Conservation (phyloP, 2,329 filamentous ascomycete species). For the Paecilomyces niveus region DNA sequence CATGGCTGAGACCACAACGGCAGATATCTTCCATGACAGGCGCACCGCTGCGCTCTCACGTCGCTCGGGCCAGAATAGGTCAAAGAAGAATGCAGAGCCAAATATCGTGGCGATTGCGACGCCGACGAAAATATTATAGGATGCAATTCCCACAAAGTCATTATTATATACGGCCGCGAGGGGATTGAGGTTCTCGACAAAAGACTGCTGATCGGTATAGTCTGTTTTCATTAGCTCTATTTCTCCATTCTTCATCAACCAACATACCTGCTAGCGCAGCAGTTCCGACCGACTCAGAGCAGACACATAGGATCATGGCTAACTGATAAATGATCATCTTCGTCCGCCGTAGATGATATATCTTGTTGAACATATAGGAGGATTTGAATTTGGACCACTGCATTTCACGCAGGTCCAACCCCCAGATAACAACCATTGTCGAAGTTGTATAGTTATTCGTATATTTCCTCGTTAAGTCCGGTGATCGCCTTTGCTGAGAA, state of each 20-base stretch:
- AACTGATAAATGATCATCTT: conserved; percentile 56
- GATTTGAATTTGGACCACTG: conserved; percentile 53
- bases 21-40: conserved; percentile 49
- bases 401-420: conserved; percentile 50
- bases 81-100: conserved; percentile 55
- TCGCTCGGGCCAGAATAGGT: conserved; percentile 54
- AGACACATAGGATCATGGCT: conserved; percentile 52
- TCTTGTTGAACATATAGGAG: conserved; percentile 51
- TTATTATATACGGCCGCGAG: conserved; percentile 46
- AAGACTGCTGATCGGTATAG: conserved; percentile 49
- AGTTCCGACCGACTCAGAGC: conserved; percentile 51
- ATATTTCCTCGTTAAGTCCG: not conserved
- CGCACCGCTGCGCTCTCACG: conserved; percentile 43
- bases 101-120: conserved; percentile 53
- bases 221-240: conserved; percentile 24
- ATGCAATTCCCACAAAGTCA: conserved; percentile 48
- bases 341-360: conserved; percentile 49
- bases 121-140: conserved; percentile 54
- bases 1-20: conserved; percentile 42
- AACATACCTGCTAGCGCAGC: conserved; percentile 46
- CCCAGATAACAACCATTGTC: conserved; percentile 47
- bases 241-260: not conserved
- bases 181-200: conserved; percentile 34
- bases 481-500: not conserved
- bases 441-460: not conserved